Evolutionary conservation across 768 basidiomycete species (phyloP).

Genomic region (Mycena haematopus): DNA sequence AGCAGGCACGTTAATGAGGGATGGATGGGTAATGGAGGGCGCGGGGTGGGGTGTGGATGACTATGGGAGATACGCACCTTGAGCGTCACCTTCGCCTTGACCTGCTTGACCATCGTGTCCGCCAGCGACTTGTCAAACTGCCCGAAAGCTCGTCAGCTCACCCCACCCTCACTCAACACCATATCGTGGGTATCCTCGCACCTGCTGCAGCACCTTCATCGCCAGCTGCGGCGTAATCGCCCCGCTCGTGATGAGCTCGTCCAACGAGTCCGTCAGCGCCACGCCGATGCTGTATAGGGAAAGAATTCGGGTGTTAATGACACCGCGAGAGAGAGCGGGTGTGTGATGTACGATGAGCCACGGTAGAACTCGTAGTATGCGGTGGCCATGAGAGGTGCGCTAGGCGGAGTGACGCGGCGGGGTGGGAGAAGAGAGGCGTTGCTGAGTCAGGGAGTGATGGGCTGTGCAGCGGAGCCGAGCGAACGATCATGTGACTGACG

Average conservation of each 20-base stretch:
- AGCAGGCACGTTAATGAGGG: not conserved
- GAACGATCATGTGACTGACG: not conserved
- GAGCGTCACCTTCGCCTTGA: no score
- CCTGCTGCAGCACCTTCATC: not conserved
- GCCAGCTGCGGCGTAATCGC: not conserved
- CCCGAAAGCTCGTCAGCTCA: no score
- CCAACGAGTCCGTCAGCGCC: not conserved
- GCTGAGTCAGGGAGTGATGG: not conserved
- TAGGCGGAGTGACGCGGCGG: not conserved
- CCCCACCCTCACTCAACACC: no score
- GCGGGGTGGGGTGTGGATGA: not conserved
- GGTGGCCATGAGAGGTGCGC: not conserved
- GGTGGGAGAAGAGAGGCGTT: not conserved
- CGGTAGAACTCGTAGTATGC: not conserved
- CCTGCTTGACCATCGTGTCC: no score
- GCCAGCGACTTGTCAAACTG: no score
- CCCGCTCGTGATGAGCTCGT: not conserved
- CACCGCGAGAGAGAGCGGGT: not conserved
- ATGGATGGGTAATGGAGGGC: not conserved
- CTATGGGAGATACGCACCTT: not conserved
- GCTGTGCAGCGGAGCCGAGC: no score
- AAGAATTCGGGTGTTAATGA: not conserved
- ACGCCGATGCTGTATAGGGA: not conserved
- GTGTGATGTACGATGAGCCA: not conserved
- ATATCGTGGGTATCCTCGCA: no score